Conservation (phyloP, 2,329 filamentous ascomycete genomes). For the Pseudogymnoascus sp. region DNA sequence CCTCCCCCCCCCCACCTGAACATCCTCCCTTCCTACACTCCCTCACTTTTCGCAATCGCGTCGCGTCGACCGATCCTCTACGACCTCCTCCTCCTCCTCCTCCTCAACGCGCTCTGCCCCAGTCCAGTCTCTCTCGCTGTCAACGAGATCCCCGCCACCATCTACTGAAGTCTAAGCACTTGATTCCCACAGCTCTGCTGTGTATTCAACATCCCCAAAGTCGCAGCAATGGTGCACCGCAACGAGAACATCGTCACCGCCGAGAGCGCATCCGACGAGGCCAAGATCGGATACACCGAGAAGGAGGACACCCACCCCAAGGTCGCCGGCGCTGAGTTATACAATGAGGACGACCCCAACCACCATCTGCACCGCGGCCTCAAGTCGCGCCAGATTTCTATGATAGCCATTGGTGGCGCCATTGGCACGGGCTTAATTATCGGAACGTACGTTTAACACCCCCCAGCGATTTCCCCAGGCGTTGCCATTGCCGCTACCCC, state of each 20-base stretch:
- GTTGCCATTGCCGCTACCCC: neutral
- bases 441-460: constrained; percentile 43
- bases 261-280: neutral
- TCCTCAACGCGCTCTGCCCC: neutral
- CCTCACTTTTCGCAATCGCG: neutral
- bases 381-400: constrained; percentile 47
- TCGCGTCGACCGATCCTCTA: neutral
- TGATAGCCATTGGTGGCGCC: constrained; percentile 67
- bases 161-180: neutral
- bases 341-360: constrained; percentile 16
- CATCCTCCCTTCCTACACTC: neutral
- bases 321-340: neutral
- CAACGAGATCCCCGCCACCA: neutral
- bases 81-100: neutral
- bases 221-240: neutral
- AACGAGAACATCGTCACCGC: neutral
- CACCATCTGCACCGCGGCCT: constrained; percentile 41
- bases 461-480: constrained; percentile 1
- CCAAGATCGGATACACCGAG: neutral
- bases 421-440: constrained; percentile 67
- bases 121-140: constrained; percentile 1
- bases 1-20: neutral
- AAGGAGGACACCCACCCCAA: neutral
- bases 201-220: neutral
- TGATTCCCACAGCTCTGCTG: neutral